phyloP scores from a whole-genome alignment of 2,329 filamentous ascomycete genomes.

The Colletotrichum endophyticum region DNA sequence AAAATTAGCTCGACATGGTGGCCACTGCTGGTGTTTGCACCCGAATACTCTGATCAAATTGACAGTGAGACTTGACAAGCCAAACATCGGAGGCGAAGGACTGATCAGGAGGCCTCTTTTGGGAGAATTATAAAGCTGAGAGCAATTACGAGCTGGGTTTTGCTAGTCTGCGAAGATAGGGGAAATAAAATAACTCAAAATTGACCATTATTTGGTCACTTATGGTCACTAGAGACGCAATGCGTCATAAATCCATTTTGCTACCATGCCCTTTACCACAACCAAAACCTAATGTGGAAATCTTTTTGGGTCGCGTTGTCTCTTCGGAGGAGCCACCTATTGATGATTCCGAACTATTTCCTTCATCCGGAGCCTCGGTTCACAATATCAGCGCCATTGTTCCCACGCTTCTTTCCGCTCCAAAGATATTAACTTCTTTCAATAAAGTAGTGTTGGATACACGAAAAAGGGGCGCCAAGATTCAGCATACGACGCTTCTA shows the following conservation, averaged over 20 bases:
- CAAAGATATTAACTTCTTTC: accelerated
- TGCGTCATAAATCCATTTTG: neutral
- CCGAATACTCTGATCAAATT: neutral
- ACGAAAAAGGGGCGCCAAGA: neutral
- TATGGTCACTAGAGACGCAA: neutral
- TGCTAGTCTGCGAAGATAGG: neutral
- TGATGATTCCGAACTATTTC: too few relatives aligned
- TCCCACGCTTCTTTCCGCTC: too few relatives aligned
- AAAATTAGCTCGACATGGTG: neutral
- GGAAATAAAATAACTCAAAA: neutral
- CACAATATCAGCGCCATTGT: too few relatives aligned
- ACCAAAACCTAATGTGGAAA: too few relatives aligned
- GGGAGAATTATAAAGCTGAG: neutral
- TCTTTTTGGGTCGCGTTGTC: too few relatives aligned
- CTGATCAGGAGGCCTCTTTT: neutral
- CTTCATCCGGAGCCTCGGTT: too few relatives aligned
- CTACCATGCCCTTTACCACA: neutral
- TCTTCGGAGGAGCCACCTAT: too few relatives aligned
- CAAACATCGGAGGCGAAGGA: neutral
- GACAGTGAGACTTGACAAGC: neutral
- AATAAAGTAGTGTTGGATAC: too few relatives aligned
- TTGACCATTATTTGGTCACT: neutral
- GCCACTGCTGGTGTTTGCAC: neutral
- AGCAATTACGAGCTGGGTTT: neutral
- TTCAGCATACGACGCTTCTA: neutral